phyloP scores from a whole-genome alignment of 2,329 filamentous ascomycete species.

The Claviceps spartinae region DNA sequence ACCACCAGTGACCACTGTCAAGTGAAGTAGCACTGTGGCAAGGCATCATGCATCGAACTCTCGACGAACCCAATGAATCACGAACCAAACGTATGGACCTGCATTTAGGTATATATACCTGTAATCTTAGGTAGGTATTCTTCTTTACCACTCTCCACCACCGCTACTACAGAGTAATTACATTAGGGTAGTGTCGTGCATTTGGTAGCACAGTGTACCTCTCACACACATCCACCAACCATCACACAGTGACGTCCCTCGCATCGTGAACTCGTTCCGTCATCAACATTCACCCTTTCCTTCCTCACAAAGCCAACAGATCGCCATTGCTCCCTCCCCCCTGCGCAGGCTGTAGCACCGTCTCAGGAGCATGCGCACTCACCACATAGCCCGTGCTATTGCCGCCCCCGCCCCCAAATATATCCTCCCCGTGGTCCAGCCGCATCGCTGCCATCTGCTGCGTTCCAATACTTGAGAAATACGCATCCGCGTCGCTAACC shows the following conservation, averaged over 20 bases:
- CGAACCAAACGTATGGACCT: too few relatives aligned
- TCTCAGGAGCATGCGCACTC: constrained; percentile 68
- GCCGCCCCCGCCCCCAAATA: constrained; percentile 46
- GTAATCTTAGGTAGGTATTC: background rate
- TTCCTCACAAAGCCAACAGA: constrained; percentile 47
- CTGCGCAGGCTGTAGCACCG: constrained; percentile 56
- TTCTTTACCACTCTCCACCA: background rate
- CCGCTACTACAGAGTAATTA: too few relatives aligned
- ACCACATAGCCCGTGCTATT: constrained; percentile 53
- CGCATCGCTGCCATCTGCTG: constrained; percentile 62
- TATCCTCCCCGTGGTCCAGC: constrained; percentile 47
- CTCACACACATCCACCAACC: background rate
- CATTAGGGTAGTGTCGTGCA: background rate
- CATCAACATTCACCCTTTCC: background rate
- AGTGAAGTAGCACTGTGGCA: too few relatives aligned
- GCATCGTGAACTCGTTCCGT: background rate
- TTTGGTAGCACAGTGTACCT: background rate
- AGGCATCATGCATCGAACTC: too few relatives aligned
- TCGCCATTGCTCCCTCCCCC: constrained; percentile 56
- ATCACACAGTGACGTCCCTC: background rate
- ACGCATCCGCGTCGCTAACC: constrained; percentile 74
- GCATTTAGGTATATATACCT: too few relatives aligned
- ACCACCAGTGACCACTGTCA: too few relatives aligned
- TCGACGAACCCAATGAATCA: too few relatives aligned
- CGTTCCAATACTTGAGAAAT: constrained; percentile 67